Evolutionary conservation across 345 rosid species (phyloP), one percentile per base, ranked within the genome.

Genomic region (Lepidium didymum): DNA sequence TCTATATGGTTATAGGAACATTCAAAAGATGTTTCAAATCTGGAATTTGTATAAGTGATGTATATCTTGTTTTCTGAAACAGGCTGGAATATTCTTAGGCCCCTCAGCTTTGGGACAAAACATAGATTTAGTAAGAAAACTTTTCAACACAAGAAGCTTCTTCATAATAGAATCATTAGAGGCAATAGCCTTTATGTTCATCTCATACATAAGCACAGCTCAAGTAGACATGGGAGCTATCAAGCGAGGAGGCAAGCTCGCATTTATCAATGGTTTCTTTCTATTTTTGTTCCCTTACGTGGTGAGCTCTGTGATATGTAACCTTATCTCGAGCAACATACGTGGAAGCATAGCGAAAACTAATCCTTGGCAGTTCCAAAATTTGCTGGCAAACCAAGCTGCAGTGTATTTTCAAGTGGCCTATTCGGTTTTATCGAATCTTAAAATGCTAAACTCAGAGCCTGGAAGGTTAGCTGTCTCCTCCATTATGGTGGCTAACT

Each of bases 61-160:
- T 3, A 25, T 25, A 25, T 25, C 27, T 25, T 29, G 16, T 31
- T 9, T 15, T 67, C 15, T 34, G 4, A 13, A 13, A n/a, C 81
- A 81, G 85, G 82, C 76, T 31, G 81, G 81, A 44, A 70, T 81
- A 27, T 60, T 67, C 49, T 8, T 81, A 12, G 78, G 83, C n/a
- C 77, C 81, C 5, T 64, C 82, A 16, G 71, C 27, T 14, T 52
- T 81, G 4, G 79, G 77, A 1, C 55, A 29, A 7, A 36, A 45
- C 29, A 53, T 66, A 7, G 11, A 8, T 0, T 64, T 76, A 19
- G 31, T 35, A 7, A 10, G 4, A 1, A 36, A 42, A 35, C 5
- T 67, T 3, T 70, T 68, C 51, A 51, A 72, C 41, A 67, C 73
- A 44, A 70, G 57, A 15, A 56, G 77, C 43, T 7, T 75, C 27